Conservation (phyloP, 345 rosid species). For the Mangifera indica region DNA sequence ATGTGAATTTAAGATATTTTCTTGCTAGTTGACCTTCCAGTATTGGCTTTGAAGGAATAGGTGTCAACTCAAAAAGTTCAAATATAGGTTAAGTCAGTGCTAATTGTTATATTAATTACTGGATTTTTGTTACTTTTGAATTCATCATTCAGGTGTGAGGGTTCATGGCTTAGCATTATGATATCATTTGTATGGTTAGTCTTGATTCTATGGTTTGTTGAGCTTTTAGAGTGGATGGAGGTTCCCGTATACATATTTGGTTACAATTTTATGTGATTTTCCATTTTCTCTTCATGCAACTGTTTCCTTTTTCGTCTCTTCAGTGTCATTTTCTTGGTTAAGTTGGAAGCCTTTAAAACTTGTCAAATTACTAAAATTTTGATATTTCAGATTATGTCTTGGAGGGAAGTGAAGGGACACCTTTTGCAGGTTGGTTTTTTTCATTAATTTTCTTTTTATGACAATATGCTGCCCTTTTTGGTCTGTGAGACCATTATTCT, state of each 20-base stretch:
- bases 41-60: slow-evolving; percentile 7
- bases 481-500: slow-evolving; percentile 10
- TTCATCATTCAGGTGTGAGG: not conserved
- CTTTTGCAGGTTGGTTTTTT: slow-evolving; percentile 73
- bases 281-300: not conserved
- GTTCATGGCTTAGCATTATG: not conserved
- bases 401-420: slow-evolving; percentile 96
- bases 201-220: not conserved
- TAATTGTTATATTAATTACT: not conserved
- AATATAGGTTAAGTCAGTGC: not conserved
- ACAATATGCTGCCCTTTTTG: slow-evolving; percentile 5
- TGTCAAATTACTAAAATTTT: slow-evolving; percentile 20
- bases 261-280: not conserved
- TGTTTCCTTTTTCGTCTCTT: not conserved
- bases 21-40: slow-evolving; percentile 1
- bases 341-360: slow-evolving; percentile 5
- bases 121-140: not conserved
- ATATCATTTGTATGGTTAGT: not conserved
- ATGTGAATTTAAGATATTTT: slow-evolving; percentile 6
- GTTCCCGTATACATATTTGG: not conserved
- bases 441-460: slow-evolving; percentile 15
- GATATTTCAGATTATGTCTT: slow-evolving; percentile 72
- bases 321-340: slow-evolving; percentile 10
- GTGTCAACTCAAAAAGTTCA: not conserved
- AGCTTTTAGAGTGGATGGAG: slow-evolving; percentile 1